Evolutionary conservation across 2,329 filamentous ascomycete species (phyloP).

Genomic region (Claviceps quebecensis): DNA sequence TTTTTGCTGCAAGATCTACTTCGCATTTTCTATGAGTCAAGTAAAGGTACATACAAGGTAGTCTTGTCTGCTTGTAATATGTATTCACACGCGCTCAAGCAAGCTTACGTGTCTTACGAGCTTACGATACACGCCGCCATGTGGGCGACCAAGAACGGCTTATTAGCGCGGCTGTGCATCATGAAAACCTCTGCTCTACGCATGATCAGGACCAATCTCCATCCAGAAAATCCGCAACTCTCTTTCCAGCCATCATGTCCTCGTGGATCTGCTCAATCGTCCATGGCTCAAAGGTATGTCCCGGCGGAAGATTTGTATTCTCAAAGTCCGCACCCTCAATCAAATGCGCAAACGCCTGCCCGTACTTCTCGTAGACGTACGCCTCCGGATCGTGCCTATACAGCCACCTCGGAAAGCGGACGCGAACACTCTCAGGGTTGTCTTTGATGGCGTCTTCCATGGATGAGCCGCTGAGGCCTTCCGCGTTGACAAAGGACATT

Average conservation of each 20-base stretch:
- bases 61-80: too few species aligned
- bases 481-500: conserved; percentile 4
- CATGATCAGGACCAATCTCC: conserved; percentile 2
- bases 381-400: conserved; percentile 5
- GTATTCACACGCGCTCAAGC: too few species aligned
- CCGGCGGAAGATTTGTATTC: conserved; percentile 2
- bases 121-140: too few species aligned
- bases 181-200: too few species aligned
- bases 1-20: too few species aligned
- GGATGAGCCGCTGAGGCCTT: neutral
- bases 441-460: neutral
- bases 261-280: conserved; percentile 1
- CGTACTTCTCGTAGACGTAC: conserved; percentile 5
- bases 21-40: too few species aligned
- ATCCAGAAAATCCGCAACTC: neutral
- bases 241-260: conserved; percentile 1
- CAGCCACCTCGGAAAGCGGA: conserved; percentile 2
- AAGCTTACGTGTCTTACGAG: too few species aligned
- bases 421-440: neutral
- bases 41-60: too few species aligned
- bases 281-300: conserved; percentile 1
- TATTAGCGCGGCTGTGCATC: too few species aligned
- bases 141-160: too few species aligned
- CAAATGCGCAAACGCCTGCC: conserved; percentile 1
- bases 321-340: neutral